Evolutionary conservation across 2,329 filamentous ascomycete genomes (phyloP), one percentile per base, ranked within the genome.

Genomic region (Calonectria pseudoreteaudii): DNA sequence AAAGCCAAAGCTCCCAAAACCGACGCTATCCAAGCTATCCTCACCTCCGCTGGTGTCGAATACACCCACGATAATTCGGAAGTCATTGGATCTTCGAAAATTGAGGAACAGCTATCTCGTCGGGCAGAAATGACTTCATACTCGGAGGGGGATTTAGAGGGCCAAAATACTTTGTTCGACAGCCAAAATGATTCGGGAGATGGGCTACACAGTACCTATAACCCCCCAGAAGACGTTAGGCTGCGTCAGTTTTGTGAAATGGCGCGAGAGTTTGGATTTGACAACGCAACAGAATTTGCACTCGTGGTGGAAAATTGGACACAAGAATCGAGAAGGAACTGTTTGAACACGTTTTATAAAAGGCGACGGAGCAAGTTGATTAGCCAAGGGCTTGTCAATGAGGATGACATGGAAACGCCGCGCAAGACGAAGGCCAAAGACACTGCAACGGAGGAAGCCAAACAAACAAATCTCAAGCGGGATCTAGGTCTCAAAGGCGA

Each of bases 41-140:
- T 99, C 1, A 92, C 94, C 3, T 92, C 93, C 10, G 95, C 94
- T 0, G 97, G 97, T 2, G 96, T 99, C 0, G 93, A 97, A 81
- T 99, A 99, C 83, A 98, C 95, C 0, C 97, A 99, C 81, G 94
- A 98, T 79, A 99, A 99, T 82, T 95, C 94, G 1, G 96, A 99
- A 84, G 96, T 99, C 18, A 91, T 99, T 71, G 97, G 97, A 14
- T 93, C 95, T 0, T 97, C 94, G n/a, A 95, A 94, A 78, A 90
- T 98, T n/a, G 97, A 99, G 85, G 93, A 94, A 76, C 91, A 93
- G 71, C 90, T 99, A 7, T 96, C 94, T 58, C 92, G 93, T 26
- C 92, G 91, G 52, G 97, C 96, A 6, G 92, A 93, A 80, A 88
- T 93, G 80, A 87, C 87, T 0, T 88, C 87, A 4, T 88, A 88